Conservation (phyloP, 495 filamentous ascomycete genomes). For the Xylaria sp. region DNA sequence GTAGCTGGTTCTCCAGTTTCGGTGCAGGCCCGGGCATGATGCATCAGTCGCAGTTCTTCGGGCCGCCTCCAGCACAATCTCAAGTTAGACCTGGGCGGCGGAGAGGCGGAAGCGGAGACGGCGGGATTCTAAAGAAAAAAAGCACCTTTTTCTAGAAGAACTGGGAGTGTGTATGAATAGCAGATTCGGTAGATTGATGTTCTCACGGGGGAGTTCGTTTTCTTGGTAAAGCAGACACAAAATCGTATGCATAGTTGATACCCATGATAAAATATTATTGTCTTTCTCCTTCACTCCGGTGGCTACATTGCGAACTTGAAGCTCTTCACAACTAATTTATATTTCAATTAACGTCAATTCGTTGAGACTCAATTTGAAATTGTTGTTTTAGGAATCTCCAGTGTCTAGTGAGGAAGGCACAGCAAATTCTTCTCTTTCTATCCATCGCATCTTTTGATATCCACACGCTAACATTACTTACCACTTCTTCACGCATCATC, state of each 20-base stretch:
- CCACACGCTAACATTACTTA: background rate
- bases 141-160: slow-evolving; percentile 40
- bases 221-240: slow-evolving; percentile 20
- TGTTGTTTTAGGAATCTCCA: background rate
- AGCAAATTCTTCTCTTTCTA: background rate
- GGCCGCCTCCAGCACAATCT: slow-evolving; percentile 2
- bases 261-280: slow-evolving; percentile 30
- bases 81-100: slow-evolving; percentile 25
- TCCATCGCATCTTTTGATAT: background rate
- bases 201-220: background rate
- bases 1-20: slow-evolving; percentile 33
- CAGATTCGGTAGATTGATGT: background rate
- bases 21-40: slow-evolving; percentile 14
- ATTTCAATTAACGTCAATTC: background rate
- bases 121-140: slow-evolving; percentile 40
- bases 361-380: background rate
- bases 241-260: slow-evolving; percentile 36
- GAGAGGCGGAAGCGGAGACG: slow-evolving; percentile 35
- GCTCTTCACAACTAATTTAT: background rate
- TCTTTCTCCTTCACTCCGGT: background rate
- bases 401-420: background rate
- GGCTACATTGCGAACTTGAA: background rate
- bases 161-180: background rate
- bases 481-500: background rate
- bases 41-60: slow-evolving; percentile 8